Conservation (phyloP, 306 rosid species). For the Cicer judaicum region DNA sequence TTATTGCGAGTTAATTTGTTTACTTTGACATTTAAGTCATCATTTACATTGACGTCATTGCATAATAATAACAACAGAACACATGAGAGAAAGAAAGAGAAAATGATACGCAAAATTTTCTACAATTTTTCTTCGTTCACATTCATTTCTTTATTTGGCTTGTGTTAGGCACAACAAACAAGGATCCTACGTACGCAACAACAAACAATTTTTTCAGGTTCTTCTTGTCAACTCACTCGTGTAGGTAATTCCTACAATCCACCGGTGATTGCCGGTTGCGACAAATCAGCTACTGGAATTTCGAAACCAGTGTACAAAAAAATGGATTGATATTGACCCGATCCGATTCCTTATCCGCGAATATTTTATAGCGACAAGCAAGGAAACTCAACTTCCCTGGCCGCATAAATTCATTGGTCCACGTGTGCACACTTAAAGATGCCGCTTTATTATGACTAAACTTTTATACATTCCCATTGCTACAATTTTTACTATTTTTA, state of each 20-base stretch:
- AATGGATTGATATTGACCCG: too few species aligned
- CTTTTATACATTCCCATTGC: too few species aligned
- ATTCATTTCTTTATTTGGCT: conserved; percentile 10
- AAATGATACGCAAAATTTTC: not conserved
- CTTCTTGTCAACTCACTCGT: conserved; percentile 39
- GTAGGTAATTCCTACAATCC: conserved; percentile 42
- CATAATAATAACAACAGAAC: conserved; percentile 24
- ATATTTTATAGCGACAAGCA: conserved; percentile 37
- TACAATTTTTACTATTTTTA: too few species aligned
- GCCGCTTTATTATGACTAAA: not conserved
- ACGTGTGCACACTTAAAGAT: conserved; percentile 41
- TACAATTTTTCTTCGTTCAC: not conserved
- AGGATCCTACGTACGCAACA: conserved; percentile 34
- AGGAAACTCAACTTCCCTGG: conserved; percentile 22
- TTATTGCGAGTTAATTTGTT: not conserved
- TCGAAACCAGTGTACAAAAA: conserved; percentile 53
- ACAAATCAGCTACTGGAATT: conserved; percentile 56
- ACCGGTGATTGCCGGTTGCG: conserved; percentile 54
- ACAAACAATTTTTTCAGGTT: conserved; percentile 33
- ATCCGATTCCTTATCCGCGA: too few species aligned
- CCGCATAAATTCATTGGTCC: conserved; percentile 44
- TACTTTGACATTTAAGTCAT: not conserved
- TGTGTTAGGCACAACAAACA: conserved; percentile 38
- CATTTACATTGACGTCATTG: conserved; percentile 14
- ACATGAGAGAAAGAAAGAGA: conserved; percentile 14